Percentiles rank a stretch among this genome's conserved stretches.
Evolutionary conservation across 352 stramenopile species (phyloP).

Genomic region (Globisporangium heterothallicum): DNA sequence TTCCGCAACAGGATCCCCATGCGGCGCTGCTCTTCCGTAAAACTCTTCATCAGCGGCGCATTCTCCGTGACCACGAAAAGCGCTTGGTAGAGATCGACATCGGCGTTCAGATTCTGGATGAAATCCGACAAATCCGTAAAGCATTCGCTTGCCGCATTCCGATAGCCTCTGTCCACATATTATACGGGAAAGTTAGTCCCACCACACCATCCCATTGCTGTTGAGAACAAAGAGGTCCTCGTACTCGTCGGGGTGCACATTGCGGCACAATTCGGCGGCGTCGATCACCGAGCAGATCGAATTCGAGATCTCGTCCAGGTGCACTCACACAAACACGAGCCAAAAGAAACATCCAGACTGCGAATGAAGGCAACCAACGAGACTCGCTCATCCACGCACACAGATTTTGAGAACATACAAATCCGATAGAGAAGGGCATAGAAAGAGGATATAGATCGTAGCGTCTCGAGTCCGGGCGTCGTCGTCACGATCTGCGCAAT

Average conservation of each 20-base stretch:
- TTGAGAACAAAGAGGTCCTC: neutral
- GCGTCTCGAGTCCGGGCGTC: slow-evolving; percentile 54
- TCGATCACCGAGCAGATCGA: slow-evolving; percentile 95
- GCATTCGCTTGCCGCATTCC: slow-evolving; percentile 75
- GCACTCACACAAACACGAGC: slow-evolving; percentile 8
- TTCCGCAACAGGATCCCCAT: slow-evolving; percentile 86
- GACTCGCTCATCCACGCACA: neutral
- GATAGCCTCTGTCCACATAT: slow-evolving; percentile 46
- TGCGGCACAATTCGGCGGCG: slow-evolving; percentile 92
- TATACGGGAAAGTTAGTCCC: neutral
- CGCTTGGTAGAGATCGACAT: slow-evolving; percentile 87
- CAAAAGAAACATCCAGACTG: neutral
- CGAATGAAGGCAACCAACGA: slow-evolving; percentile 11
- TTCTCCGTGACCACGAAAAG: slow-evolving; percentile 70
- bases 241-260: slow-evolving; percentile 87
- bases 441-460: slow-evolving; percentile 50
- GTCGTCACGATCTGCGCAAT: slow-evolving; percentile 37
- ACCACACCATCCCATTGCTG: neutral
- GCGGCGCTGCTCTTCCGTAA: slow-evolving; percentile 85
- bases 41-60: slow-evolving; percentile 37
- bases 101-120: slow-evolving; percentile 93
- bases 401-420: neutral
- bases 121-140: slow-evolving; percentile 92
- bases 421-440: neutral
- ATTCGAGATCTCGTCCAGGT: slow-evolving; percentile 94